Base-by-base conservation (phyloP, 1,284 basidiomycete species). In the Trichosporon coremiiforme region DNA sequence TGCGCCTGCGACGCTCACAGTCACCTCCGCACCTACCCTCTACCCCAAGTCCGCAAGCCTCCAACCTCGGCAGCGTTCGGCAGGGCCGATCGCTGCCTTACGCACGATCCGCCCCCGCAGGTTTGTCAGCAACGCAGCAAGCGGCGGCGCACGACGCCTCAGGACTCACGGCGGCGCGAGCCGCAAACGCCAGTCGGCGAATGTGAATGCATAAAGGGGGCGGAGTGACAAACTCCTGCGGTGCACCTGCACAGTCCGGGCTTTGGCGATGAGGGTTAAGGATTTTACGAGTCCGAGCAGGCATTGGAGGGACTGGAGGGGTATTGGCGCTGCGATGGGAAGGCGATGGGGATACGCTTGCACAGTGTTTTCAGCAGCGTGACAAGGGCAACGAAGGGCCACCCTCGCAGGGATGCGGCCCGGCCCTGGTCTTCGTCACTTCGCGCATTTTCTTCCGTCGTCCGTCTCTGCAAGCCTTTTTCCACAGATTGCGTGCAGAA, bases 341-440 rank as follows among this genome's bases (percentile, higher is more conserved):
- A 53, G 5, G 41, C 50, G 50, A 53, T 53, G 50, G 50, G 50
- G 50, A 53, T 9, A 53, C 50, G 50, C 50, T 53, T 53, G 50
- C 50, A 53, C n/a, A 53, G 22, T 53, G 10, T 25, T 53, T 20
- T 20, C 50, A 53, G 50, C 50, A 53, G 50, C 50, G 50, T 53
- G 50, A 53, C 50, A 53, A 53, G 50, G 50, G 50, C 22, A n/a
- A 12, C 20, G 22, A 53, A 25, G 50, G 50, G 22, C 50, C 50
- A 20, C 20, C 1, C 8, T 53, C 50, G 20, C 50, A 53, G 22
- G 50, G 22, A 53, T 6, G 33, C 33, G 50, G 50, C 8, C 50
- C 20, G 9, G 50, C 50, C 50, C 50, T 53, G 50, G 5, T 6
- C 22, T 53, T 53, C 25, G 9, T 22, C 50, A 65, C 41, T 17